Conservation (phyloP, 805 yeast genomes). For the Kodamaea lidongshanica region DNA sequence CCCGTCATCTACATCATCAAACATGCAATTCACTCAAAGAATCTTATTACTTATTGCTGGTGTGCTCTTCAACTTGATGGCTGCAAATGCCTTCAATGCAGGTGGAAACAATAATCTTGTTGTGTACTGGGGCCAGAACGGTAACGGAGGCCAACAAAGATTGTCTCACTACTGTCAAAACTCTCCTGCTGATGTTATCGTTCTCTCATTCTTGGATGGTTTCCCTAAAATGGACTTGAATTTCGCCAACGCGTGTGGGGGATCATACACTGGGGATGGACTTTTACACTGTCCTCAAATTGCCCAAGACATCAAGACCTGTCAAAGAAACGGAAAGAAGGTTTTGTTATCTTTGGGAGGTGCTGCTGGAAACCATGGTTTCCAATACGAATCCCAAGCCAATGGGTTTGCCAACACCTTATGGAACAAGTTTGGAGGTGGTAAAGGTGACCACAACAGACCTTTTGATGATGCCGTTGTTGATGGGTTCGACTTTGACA, state of each 20-base stretch:
- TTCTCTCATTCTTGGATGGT: constrained; percentile 11
- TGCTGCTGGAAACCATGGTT: constrained; percentile 35
- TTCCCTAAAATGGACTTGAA: constrained; percentile 11
- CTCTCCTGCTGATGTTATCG: constrained; percentile 10
- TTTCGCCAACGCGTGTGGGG: constrained; percentile 13
- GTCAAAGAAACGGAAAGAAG: constrained; percentile 75
- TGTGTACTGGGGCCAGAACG: constrained; percentile 16
- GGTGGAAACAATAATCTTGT: constrained; percentile 11
- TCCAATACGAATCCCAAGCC: constrained; percentile 25
- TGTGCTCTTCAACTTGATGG: constrained; percentile 7
- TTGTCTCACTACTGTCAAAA: constrained; percentile 13
- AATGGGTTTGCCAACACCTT: constrained; percentile 22
- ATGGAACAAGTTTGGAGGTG: constrained; percentile 22
- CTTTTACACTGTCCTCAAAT: constrained; percentile 17
- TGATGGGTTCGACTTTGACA: constrained; percentile 81
- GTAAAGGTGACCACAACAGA: constrained; percentile 22
- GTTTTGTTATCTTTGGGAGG: constrained; percentile 70
- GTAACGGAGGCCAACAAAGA: constrained; percentile 10
- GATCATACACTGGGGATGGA: constrained; percentile 11
- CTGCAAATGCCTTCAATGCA: constrained; percentile 9
- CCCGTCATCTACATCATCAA: too few relatives aligned
- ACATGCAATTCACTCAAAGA: too few relatives aligned
- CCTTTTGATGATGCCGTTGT: constrained; percentile 69
- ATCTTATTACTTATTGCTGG: too few relatives aligned
- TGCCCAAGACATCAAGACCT: constrained; percentile 61